Conservation (phyloP, 2,329 filamentous ascomycete species). For the Botrytis porri region DNA sequence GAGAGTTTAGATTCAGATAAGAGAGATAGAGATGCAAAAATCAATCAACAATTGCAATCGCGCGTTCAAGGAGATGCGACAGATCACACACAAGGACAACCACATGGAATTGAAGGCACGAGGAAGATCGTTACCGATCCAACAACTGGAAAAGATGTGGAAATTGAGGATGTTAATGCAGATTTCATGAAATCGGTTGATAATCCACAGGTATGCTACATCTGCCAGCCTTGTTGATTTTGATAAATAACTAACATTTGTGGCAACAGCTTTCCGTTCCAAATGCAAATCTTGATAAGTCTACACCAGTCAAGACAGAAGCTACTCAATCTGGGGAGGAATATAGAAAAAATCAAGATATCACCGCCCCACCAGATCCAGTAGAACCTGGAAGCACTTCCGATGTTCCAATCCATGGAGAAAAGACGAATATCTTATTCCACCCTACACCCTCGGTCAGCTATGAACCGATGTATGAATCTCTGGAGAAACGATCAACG, state of each 20-base stretch:
- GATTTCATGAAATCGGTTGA: constrained; percentile 67
- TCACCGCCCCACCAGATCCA: constrained; percentile 87
- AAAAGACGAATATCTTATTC: constrained; percentile 95
- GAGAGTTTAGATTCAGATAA: constrained; percentile 77
- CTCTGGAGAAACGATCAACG: constrained; percentile 72
- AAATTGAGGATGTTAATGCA: constrained; percentile 77
- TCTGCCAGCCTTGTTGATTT: constrained; percentile 9
- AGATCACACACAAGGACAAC: constrained; percentile 44
- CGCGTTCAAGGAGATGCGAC: constrained; percentile 41
- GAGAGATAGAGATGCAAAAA: constrained; percentile 65
- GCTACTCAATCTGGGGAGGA: constrained; percentile 70
- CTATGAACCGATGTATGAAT: constrained; percentile 82
- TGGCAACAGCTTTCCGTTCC: constrained; percentile 68
- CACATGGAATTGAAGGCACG: constrained; percentile 41
- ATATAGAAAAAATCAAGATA: constrained; percentile 81
- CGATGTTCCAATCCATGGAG: constrained; percentile 91
- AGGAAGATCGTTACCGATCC: constrained; percentile 75
- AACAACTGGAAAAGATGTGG: constrained; percentile 79
- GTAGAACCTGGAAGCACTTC: constrained; percentile 78
- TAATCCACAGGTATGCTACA: constrained; percentile 59
- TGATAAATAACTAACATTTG: not conserved
- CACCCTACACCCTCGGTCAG: constrained; percentile 88
- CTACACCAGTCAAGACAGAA: constrained; percentile 69
- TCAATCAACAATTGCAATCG: constrained; percentile 53
- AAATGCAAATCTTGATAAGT: constrained; percentile 80